Base-by-base conservation (phyloP, 2,329 filamentous ascomycete genomes). In the Hymenoscyphus repandus region DNA sequence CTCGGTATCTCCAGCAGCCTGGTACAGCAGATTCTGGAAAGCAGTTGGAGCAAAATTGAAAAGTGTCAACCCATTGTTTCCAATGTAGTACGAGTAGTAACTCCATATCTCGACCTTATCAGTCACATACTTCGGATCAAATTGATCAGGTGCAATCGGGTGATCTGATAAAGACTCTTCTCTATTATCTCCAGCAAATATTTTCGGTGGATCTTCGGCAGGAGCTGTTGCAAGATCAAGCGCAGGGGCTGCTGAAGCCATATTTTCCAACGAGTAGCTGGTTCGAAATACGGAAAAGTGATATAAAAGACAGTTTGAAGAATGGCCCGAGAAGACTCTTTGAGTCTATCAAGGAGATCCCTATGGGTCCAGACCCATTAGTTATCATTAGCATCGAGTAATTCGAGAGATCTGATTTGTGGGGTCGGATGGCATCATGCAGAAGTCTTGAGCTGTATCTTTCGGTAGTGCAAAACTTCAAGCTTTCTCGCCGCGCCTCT, bases 51-150 rank as follows among this genome's bases (percentile, higher is more conserved):
- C 81, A 62, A 83, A 85, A 62, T 82, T 54, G 33, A 61, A 59
- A 9, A 58, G 70, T 7, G 74, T 75, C 54, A 75, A 74, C 5
- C 82, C 82, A 64, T 86, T 86, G 62, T 83, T 79, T 42, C 83
- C 83, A 46, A 85, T 76, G 62, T 86, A 86, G 66, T 85, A 52
- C 85, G 49, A 70, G 64, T 79, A 80, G 62, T 79, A 80, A 38
- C 75, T 70, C 76, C 75, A 83, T 7, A 81, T 76, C 61, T 83
- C 79, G 63, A 63, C 69, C 50, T 67, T 71, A 2, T 74, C 70
- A 1, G 79, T 80, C 57, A 74, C 71, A 57, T 72, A 78, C 53
- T 66, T 68, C 30, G 72, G 70, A 51, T 80, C 76, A 57, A 79
- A 77, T 57, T 79, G 74, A 58, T 80, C 77, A 1, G 76, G 76